phyloP scores from a whole-genome alignment of 108 stramenopile species.

The Cyclotella cryptica region DNA sequence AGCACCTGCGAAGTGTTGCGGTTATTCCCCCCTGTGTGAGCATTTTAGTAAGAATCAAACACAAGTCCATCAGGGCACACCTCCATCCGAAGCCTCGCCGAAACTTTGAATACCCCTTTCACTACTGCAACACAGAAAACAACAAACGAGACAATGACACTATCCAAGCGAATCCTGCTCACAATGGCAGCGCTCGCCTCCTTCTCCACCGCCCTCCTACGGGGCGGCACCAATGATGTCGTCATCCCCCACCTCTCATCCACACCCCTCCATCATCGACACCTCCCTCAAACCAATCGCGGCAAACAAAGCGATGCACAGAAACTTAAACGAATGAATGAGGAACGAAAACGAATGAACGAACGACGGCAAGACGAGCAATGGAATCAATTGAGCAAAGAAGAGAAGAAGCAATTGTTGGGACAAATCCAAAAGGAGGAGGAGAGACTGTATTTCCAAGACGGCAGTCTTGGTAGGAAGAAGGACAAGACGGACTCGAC shows the following conservation, averaged over 20 bases:
- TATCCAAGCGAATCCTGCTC: too few species aligned
- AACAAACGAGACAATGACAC: too few species aligned
- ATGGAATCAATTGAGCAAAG: neutral
- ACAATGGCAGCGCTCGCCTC: neutral
- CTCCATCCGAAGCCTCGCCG: too few species aligned
- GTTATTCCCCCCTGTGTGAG: too few species aligned
- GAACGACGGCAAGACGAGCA: neutral
- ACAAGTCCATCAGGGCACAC: too few species aligned
- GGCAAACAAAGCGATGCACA: neutral
- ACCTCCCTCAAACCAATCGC: neutral
- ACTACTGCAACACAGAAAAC: too few species aligned
- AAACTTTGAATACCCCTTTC: too few species aligned
- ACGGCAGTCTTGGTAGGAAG: neutral
- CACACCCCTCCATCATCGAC: too few species aligned
- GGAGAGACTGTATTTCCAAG: too few species aligned
- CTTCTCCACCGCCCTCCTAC: neutral
- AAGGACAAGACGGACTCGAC: neutral
- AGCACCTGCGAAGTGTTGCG: too few species aligned
- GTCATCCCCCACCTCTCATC: neutral
- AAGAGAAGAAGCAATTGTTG: constrained; percentile 19
- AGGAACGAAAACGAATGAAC: neutral
- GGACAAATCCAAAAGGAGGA: neutral
- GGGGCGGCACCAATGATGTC: too few species aligned
- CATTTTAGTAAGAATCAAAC: too few species aligned
- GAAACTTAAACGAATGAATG: neutral